These are phyloP conservation scores for Fraxinus platypoda DNA, from an alignment of 305 asterid genomes.

Conservation along the genomic window DNA sequence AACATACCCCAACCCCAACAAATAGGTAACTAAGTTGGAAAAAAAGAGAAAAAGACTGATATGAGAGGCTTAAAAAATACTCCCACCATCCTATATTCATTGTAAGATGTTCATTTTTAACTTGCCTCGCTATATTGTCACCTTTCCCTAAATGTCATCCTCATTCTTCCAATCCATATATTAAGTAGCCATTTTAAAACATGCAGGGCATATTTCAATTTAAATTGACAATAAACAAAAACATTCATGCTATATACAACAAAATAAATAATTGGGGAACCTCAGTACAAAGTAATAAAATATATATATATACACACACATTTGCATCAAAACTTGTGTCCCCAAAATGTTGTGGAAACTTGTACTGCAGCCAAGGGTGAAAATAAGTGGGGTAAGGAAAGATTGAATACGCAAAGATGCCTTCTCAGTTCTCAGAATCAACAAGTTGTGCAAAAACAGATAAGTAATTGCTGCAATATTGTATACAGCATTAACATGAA, in stretches of 20 bases:
- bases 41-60: background rate
- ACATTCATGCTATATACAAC: background rate
- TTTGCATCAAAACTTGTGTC: background rate
- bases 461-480: background rate
- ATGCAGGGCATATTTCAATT: background rate
- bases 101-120: background rate
- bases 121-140: background rate
- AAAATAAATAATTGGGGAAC: background rate
- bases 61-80: background rate
- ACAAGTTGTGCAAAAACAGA: background rate
- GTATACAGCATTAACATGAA: background rate
- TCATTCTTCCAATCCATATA: background rate
- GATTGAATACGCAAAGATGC: background rate
- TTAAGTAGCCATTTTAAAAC: background rate
- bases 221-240: background rate
- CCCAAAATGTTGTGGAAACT: background rate
- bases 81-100: background rate
- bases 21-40: background rate
- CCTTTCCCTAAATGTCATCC: background rate
- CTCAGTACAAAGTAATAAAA: background rate
- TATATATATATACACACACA: no score
- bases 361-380: background rate
- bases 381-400: background rate
- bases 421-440: background rate
- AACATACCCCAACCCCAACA: background rate